Base-by-base conservation (phyloP, 495 filamentous ascomycete species). In the Tuber magnatum region DNA sequence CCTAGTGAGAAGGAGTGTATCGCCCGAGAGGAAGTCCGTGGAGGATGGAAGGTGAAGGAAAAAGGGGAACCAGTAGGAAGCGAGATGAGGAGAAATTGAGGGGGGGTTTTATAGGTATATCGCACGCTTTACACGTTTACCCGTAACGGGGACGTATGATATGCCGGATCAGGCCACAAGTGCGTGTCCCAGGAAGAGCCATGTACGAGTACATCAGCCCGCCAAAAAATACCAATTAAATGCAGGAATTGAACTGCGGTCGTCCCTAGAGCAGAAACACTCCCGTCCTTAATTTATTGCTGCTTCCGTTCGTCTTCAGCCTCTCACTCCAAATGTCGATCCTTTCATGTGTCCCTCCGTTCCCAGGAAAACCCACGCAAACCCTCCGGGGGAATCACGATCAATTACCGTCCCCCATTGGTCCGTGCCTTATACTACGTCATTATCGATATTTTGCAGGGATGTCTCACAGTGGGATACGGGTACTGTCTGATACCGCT, bases 381-480 rank as follows among this genome's bases (percentile, higher is more conserved):
- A n/a, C n/a, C n/a, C 16, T 10, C 5, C 0, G 3, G 1, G 14
- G 3, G 10, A 24, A 9, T 5, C 3, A 32, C n/a, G 0, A 7
- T 4, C 28, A 32, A 16, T 20, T 7, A 7, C 39, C 39, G 39
- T 40, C 18, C 28, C 28, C 5, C n/a, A 32, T 16, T 35, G 28
- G 32, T 8, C 16, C 56, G 14, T 16, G 28, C n/a, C 3, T 10
- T 61, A 20, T 32, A 35, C 56, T 65, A 35, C 56, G 56, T 65
- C 56, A 65, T 35, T 65, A 35, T 18, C 14, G 14, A 32, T n/a
- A 65, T 35, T 18, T 1, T 0, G 28, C 56, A 65, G 14, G 56
- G 56, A 61, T 61, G 3, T 12, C 51, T 51, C 20, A n/a, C 24
- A n/a, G n/a, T n/a, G n/a, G n/a, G n/a, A n/a, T n/a, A n/a, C n/a